A percentile compares a stretch with the other conserved stretches of the same genome.
phyloP scores from a whole-genome alignment of 306 rosid species.

The Oemleria cerasiformis region DNA sequence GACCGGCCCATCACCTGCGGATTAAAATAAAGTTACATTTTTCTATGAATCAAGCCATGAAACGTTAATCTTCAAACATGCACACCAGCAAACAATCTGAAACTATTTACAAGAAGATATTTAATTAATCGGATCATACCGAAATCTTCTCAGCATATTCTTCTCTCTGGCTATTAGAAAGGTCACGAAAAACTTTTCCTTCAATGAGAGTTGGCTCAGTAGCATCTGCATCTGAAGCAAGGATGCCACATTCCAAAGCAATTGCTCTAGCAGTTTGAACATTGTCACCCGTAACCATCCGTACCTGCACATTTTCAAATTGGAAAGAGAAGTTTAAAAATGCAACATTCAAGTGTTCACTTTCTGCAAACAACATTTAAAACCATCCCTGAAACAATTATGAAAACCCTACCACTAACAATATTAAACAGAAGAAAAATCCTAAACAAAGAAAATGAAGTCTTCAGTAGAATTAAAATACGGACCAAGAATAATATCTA shows the following conservation, averaged over 20 bases:
- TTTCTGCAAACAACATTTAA: not conserved
- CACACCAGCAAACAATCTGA: conserved; percentile 10
- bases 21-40: conserved; percentile 3
- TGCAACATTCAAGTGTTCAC: not conserved
- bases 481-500: not conserved
- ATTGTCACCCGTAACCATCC: conserved; percentile 95
- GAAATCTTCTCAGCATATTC: conserved; percentile 57
- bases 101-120: not conserved
- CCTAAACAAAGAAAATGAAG: not conserved
- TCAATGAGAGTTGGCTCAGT: conserved; percentile 66
- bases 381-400: not conserved
- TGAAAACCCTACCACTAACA: not conserved
- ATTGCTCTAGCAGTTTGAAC: conserved; percentile 90
- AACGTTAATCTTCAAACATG: not conserved
- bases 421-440: not conserved
- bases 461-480: not conserved
- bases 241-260: conserved; percentile 91
- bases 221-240: conserved; percentile 49
- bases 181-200: conserved; percentile 72
- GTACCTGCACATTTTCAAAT: conserved; percentile 43
- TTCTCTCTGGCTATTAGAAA: conserved; percentile 49
- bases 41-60: conserved; percentile 5
- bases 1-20: conserved; percentile 91
- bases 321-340: conserved; percentile 3
- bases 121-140: conserved; percentile 33